These are phyloP conservation scores for Sphagnurus paluster DNA, from an alignment of 1,284 basidiomycete genomes.

Conservation along the genomic window DNA sequence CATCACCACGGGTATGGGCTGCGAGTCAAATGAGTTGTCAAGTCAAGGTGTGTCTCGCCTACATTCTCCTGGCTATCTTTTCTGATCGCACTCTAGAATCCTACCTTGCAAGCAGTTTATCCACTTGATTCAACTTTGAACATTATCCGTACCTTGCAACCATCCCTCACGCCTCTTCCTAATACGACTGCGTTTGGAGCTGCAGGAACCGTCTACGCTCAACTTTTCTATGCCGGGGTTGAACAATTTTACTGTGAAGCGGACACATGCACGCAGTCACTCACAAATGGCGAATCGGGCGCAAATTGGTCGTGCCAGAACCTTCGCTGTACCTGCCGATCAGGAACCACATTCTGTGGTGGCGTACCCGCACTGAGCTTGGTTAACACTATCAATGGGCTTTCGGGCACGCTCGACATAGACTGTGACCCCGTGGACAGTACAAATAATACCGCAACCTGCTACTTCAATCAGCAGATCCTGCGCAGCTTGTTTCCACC, in stretches of 20 bases:
- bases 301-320: conserved; percentile 69
- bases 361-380: conserved; percentile 48
- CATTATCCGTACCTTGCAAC: conserved; percentile 73
- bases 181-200: conserved; percentile 63
- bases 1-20: conserved; percentile 59
- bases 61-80: background rate
- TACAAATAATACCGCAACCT: conserved; percentile 52
- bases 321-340: conserved; percentile 72
- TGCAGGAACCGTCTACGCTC: conserved; percentile 61
- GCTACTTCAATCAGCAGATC: conserved; percentile 73
- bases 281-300: conserved; percentile 35
- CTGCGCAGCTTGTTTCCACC: conserved; percentile 72
- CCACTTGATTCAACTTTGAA: conserved; percentile 70
- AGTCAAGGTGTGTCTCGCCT: conserved; percentile 57
- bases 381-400: conserved; percentile 55
- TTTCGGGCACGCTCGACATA: conserved; percentile 64
- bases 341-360: conserved; percentile 76
- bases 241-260: conserved; percentile 86
- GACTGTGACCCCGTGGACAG: conserved; percentile 55
- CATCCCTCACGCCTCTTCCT: conserved; percentile 64
- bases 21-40: conserved; percentile 73
- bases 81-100: conserved; percentile 50
- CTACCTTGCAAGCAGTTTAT: conserved; percentile 74
- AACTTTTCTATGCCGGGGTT: conserved; percentile 81
- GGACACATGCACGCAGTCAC: conserved; percentile 64